Percentiles rank a stretch among this genome's conserved stretches.
phyloP scores from a whole-genome alignment of 768 basidiomycete species.

The Russula brevipes region DNA sequence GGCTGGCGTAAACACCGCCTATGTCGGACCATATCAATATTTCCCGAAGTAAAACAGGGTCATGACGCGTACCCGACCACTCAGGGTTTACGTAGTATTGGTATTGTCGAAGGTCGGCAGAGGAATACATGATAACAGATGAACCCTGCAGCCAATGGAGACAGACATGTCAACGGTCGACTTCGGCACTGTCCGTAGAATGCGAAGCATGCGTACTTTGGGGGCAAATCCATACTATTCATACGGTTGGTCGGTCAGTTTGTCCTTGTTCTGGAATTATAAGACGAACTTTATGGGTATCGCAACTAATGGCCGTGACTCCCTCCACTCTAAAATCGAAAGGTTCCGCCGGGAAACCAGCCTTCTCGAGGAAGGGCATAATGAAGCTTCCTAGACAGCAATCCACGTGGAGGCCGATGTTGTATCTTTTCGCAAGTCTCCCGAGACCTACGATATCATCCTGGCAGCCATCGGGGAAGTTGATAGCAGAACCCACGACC shows the following conservation, averaged over 20 bases:
- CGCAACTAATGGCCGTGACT: conserved; percentile 92
- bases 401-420: conserved; percentile 88
- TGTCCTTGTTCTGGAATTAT: not conserved
- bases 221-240: conserved; percentile 87
- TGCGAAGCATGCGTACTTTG: conserved; percentile 47
- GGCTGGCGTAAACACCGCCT: conserved; percentile 89
- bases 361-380: conserved; percentile 81
- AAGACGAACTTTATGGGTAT: conserved; percentile 77
- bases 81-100: conserved; percentile 83
- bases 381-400: conserved; percentile 94
- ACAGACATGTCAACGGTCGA: not conserved
- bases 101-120: conserved; percentile 64
- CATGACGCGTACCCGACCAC: conserved; percentile 58
- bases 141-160: conserved; percentile 51
- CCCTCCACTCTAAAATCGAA: conserved; percentile 92
- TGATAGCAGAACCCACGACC: conserved; percentile 82
- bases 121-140: conserved; percentile 93
- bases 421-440: conserved; percentile 63
- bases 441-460: conserved; percentile 81
- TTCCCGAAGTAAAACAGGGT: conserved; percentile 4
- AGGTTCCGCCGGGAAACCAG: conserved; percentile 62
- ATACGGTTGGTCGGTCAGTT: conserved; percentile 15
- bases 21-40: conserved; percentile 26
- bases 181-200: not conserved
- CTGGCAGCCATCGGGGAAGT: conserved; percentile 82